Evolutionary conservation across 192 early-diverging fungal species (phyloP).

Genomic region (Physocladia obscura): DNA sequence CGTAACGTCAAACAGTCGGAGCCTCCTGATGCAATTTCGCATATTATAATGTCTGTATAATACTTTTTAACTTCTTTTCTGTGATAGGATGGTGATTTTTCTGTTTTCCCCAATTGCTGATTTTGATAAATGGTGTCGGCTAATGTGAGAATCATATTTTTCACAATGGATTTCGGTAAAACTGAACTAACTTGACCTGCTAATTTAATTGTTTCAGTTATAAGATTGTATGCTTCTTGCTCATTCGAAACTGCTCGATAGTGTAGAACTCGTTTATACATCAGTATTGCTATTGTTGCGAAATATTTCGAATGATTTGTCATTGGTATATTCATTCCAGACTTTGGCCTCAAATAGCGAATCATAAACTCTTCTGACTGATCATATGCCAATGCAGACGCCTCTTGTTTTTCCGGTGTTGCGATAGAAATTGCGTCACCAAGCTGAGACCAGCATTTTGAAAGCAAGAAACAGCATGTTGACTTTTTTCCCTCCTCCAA

Average conservation of each 20-base stretch:
- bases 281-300: background rate
- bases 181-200: background rate
- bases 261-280: slow-evolving; percentile 6
- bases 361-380: slow-evolving; percentile 15
- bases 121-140: background rate
- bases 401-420: slow-evolving; percentile 9
- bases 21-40: slow-evolving; percentile 7
- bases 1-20: background rate
- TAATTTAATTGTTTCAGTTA: background rate
- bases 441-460: background rate
- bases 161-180: background rate
- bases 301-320: slow-evolving; percentile 2
- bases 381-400: slow-evolving; percentile 17
- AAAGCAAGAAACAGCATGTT: background rate
- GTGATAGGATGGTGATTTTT: no score
- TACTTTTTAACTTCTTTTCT: no score
- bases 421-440: slow-evolving; percentile 5
- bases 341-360: background rate
- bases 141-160: background rate
- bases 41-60: background rate
- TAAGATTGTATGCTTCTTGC: slow-evolving; percentile 3
- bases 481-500: background rate
- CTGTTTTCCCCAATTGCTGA: background rate
- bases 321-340: background rate
- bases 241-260: background rate